Evolutionary conservation across 148 eudicot genomes (phyloP), one percentile per base, ranked within the genome.

Genomic region (Rhododendron kiyosumense): DNA sequence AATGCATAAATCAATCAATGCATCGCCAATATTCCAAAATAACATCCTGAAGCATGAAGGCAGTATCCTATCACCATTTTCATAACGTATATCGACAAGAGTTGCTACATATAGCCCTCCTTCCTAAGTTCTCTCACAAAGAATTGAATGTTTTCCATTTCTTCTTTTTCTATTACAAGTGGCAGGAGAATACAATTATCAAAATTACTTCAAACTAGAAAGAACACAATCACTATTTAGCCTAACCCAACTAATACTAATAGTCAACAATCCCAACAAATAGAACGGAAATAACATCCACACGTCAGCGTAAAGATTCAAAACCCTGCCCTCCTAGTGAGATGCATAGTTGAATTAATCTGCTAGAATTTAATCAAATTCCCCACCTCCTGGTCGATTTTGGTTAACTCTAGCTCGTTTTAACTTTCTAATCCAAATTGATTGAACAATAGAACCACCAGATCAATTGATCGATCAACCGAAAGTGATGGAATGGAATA

Each of bases 31-130:
- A 46, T 48, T n/a, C 28, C 73, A n/a, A 30, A 26, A 48, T 48
- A 79, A 48, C 36, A 78, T 52, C 20, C 59, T 0, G 10, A 48
- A 48, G 36, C 75, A 12, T 71, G 18, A 30, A 71, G 36, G 24
- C 36, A 79, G 82, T 32, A 78, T 22, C 30, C 20, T 12, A 77
- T 86, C 80, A 86, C 86, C 51, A 84, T 86, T 77, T 30, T 13
- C 28, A 30, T n/a, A 71, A 71, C 4, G 2, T 30, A 28, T 4
- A 30, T 13, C 74, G 1, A 14, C 38, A 30, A 65, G 38, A 71
- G 38, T 28, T 13, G 76, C 36, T 28, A 30, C 36, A 71, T 28
- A 61, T n/a, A 1, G 34, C 74, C 34, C 74, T 28, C 15, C 32
- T n/a, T 65, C 26, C 32, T 63, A 18, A 57, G 15, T 17, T 18